Percentiles rank a stretch among this genome's conserved stretches.
Conservation (phyloP, 2,329 filamentous ascomycete species). For the Hortaea sp. region DNA sequence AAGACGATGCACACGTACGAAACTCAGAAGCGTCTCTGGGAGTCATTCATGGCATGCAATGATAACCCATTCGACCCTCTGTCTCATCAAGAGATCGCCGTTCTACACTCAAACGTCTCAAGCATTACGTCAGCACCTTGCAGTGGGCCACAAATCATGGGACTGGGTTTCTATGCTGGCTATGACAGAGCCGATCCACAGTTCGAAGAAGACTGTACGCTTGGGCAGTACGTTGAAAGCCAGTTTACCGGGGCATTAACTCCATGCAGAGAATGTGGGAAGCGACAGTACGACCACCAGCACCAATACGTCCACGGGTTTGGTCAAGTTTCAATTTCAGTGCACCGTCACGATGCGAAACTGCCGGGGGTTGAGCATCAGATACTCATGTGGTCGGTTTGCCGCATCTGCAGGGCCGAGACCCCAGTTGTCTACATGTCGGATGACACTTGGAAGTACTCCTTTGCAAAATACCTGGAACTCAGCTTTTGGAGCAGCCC, state of each 20-base stretch:
- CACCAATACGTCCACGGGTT: constrained; percentile 95
- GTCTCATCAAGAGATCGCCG: constrained; percentile 91
- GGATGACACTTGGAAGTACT: constrained; percentile 92
- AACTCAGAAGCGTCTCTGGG: constrained; percentile 92
- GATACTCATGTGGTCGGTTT: constrained; percentile 97
- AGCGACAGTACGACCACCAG: constrained; percentile 84
- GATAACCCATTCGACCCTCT: constrained; percentile 87
- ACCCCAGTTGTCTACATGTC: constrained; percentile 88
- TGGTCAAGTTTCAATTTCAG: constrained; percentile 82
- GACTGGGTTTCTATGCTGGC: constrained; percentile 77
- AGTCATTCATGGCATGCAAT: constrained; percentile 83
- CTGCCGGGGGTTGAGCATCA: constrained; percentile 57
- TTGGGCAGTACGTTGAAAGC: constrained; percentile 93
- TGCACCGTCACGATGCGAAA: constrained; percentile 63
- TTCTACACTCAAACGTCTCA: constrained; percentile 87
- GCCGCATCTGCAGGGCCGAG: constrained; percentile 83
- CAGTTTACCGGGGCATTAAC: constrained; percentile 66
- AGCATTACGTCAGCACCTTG: constrained; percentile 91
- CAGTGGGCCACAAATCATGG: constrained; percentile 79
- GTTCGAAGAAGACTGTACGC: constrained; percentile 73
- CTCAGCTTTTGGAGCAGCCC: constrained; percentile 90
- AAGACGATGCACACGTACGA: constrained; percentile 88
- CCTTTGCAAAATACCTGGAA: constrained; percentile 96
- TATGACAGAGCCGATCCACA: constrained; percentile 65
- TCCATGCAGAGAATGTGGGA: constrained; percentile 76